A percentile compares a stretch with the other conserved stretches of the same genome.
Evolutionary conservation across 768 basidiomycete species (phyloP).

Genomic region (Tulasnella sp.): DNA sequence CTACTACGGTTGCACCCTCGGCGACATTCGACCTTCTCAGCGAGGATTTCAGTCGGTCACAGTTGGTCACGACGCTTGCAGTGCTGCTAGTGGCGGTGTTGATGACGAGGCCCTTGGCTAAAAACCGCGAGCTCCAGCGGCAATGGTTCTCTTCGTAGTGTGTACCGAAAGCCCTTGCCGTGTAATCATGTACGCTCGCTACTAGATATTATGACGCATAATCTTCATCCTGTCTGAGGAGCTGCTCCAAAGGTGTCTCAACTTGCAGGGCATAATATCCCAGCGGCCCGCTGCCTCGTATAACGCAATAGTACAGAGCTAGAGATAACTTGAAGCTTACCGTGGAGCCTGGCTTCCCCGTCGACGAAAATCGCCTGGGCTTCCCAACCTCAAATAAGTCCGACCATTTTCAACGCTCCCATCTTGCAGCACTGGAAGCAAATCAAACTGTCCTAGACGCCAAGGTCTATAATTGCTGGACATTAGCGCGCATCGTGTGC

Average conservation of each 20-base stretch:
- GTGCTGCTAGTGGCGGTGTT: conserved; percentile 67
- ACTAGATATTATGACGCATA: background rate
- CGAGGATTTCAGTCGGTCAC: conserved; percentile 87
- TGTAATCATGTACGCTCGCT: background rate
- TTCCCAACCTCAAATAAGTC: background rate
- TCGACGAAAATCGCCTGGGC: too few species aligned
- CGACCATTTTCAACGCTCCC: background rate
- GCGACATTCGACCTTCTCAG: conserved; percentile 88
- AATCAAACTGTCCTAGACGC: background rate
- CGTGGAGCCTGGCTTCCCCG: too few species aligned
- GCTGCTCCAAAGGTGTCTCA: background rate
- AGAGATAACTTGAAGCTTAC: too few species aligned
- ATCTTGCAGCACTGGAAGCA: background rate
- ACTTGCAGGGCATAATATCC: too few species aligned
- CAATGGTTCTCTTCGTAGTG: background rate
- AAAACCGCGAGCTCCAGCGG: background rate
- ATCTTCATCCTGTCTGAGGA: background rate
- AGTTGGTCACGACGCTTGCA: conserved; percentile 73
- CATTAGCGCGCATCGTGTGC: background rate
- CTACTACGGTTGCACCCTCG: conserved; percentile 76
- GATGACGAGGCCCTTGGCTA: conserved; percentile 69
- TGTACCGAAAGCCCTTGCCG: background rate
- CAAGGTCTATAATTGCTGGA: background rate
- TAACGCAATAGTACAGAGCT: too few species aligned
- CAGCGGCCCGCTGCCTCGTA: too few species aligned